Conservation (phyloP, 345 rosid species). For the Citrus trifoliata region DNA sequence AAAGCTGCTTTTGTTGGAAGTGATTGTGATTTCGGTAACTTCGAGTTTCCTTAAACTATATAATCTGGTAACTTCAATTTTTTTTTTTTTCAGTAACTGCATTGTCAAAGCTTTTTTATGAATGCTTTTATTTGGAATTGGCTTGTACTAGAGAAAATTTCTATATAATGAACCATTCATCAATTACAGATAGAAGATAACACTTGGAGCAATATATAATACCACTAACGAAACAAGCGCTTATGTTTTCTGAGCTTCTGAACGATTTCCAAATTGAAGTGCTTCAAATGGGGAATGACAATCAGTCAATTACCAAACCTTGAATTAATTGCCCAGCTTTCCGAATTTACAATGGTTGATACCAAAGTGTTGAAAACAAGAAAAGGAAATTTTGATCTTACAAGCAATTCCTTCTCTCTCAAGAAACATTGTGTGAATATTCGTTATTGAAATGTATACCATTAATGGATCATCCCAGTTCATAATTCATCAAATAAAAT, state of each 20-base stretch:
- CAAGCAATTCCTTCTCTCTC: neutral
- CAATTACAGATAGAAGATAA: neutral
- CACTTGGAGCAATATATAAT: no score
- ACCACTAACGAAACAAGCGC: no score
- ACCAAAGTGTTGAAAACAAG: neutral
- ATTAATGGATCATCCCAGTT: neutral
- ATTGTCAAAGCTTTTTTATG: neutral
- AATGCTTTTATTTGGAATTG: neutral
- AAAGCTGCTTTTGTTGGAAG: constrained; percentile 31
- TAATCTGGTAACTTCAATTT: no score
- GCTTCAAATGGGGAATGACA: neutral
- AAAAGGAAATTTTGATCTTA: neutral
- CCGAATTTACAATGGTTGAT: neutral
- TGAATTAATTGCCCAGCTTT: neutral
- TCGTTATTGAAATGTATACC: neutral
- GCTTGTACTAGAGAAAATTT: neutral
- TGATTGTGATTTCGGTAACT: constrained; percentile 21
- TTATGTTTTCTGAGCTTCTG: no score
- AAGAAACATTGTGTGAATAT: neutral
- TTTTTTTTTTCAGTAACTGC: neutral
- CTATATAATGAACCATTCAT: no score
- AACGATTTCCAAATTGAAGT: neutral
- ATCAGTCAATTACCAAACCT: neutral
- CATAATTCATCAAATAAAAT: neutral
- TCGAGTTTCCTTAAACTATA: constrained; percentile 48